Evolutionary conservation across 805 yeast genomes (phyloP).

Genomic region (Brettanomyces naardenensis): DNA sequence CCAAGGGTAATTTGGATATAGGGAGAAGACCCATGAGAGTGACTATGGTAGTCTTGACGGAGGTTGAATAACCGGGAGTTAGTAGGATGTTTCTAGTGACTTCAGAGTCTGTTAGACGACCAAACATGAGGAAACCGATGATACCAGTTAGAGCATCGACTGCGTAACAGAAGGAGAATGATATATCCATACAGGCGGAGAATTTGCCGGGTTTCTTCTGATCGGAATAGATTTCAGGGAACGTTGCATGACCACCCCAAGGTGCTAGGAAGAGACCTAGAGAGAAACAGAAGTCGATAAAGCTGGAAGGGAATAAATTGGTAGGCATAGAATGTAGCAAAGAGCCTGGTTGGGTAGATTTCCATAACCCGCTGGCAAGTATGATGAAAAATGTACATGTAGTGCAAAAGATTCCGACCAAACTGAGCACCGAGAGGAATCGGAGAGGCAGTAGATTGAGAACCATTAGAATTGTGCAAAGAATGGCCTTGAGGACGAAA

Average conservation of each 20-base stretch:
- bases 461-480: constrained; percentile 33
- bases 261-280: constrained; percentile 71
- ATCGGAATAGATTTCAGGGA: constrained; percentile 65
- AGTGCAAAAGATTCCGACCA: constrained; percentile 67
- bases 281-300: constrained; percentile 45
- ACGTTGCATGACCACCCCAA: constrained; percentile 80
- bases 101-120: constrained; percentile 40
- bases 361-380: constrained; percentile 54
- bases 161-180: constrained; percentile 52
- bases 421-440: constrained; percentile 57
- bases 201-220: constrained; percentile 62
- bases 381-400: constrained; percentile 54
- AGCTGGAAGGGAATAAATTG: constrained; percentile 52
- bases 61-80: constrained; percentile 38
- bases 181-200: constrained; percentile 41
- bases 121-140: constrained; percentile 58
- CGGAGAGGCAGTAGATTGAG: constrained; percentile 66
- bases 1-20: constrained; percentile 74
- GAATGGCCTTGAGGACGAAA: constrained; percentile 32
- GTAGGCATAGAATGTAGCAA: constrained; percentile 56
- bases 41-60: constrained; percentile 45
- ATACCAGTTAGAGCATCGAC: constrained; percentile 60
- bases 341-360: constrained; percentile 65
- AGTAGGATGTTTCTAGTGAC: constrained; percentile 40
- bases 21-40: constrained; percentile 75